phyloP scores from a whole-genome alignment of 1,284 basidiomycete genomes.

The Sphaerobolus stellatus region DNA sequence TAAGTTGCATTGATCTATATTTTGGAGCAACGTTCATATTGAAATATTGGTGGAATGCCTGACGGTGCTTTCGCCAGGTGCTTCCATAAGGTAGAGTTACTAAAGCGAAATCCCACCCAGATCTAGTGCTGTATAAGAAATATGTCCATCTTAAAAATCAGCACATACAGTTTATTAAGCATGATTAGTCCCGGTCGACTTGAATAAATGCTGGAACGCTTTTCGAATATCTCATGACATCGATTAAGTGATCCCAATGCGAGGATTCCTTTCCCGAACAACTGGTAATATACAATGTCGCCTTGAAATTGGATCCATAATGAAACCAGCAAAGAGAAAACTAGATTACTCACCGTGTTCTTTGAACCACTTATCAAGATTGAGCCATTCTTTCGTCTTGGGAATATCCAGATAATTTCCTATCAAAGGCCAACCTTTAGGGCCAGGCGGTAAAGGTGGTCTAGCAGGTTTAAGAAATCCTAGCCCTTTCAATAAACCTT shows the following conservation, averaged over 20 bases:
- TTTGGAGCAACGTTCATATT: not conserved
- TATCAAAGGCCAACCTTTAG: too few relatives aligned
- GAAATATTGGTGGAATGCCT: not conserved
- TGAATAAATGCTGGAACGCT: slow-evolving; percentile 19
- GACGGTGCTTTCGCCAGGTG: slow-evolving; percentile 2
- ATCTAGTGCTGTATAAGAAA: not conserved
- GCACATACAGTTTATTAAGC: too few relatives aligned
- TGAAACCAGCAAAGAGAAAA: too few relatives aligned
- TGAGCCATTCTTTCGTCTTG: too few relatives aligned
- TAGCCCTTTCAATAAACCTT: too few relatives aligned
- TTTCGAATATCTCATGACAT: slow-evolving; percentile 19
- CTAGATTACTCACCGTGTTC: too few relatives aligned
- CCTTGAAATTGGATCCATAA: too few relatives aligned
- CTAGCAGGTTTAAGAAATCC: too few relatives aligned
- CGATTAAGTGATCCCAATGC: slow-evolving; percentile 19
- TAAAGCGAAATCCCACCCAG: not conserved
- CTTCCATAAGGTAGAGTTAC: not conserved
- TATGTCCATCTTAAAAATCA: not conserved
- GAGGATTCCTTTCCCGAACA: slow-evolving; percentile 17
- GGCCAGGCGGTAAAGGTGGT: too few relatives aligned
- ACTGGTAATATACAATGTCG: slow-evolving; percentile 16
- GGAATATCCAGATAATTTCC: too few relatives aligned
- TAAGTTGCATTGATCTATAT: not conserved
- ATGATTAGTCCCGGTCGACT: slow-evolving; percentile 16
- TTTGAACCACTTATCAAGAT: too few relatives aligned